These are phyloP conservation scores for Aspergillus campestris DNA, from an alignment of 495 filamentous ascomycete genomes.

Conservation along the genomic window DNA sequence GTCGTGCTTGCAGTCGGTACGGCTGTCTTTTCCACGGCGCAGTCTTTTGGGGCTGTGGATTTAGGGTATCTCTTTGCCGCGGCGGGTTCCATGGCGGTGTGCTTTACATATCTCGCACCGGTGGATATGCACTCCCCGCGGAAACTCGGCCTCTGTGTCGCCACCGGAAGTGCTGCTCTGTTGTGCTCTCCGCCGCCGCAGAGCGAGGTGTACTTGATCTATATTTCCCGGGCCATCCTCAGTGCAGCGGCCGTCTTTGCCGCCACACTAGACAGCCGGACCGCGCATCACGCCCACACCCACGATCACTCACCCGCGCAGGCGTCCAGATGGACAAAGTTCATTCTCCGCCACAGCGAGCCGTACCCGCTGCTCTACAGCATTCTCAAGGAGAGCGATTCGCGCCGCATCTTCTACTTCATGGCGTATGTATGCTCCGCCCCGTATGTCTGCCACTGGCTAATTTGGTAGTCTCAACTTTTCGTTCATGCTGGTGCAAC, in stretches of 20 bases:
- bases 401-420: slow-evolving; percentile 94
- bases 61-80: slow-evolving; percentile 18
- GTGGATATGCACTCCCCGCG: slow-evolving; percentile 20
- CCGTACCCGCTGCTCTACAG: slow-evolving; percentile 70
- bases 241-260: slow-evolving; percentile 26
- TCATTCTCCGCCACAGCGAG: slow-evolving; percentile 55
- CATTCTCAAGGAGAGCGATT: slow-evolving; percentile 86
- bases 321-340: slow-evolving; percentile 52
- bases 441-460: slow-evolving; percentile 2
- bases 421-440: slow-evolving; percentile 56
- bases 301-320: slow-evolving; percentile 26
- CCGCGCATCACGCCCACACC: slow-evolving; percentile 24
- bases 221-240: slow-evolving; percentile 24
- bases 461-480: slow-evolving; percentile 68
- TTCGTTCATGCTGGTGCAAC: slow-evolving; percentile 88
- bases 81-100: slow-evolving; percentile 22
- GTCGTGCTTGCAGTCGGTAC: slow-evolving; percentile 13
- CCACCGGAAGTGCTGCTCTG: slow-evolving; percentile 22
- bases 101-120: slow-evolving; percentile 19
- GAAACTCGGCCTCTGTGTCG: slow-evolving; percentile 29
- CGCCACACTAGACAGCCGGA: slow-evolving; percentile 30
- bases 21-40: slow-evolving; percentile 14
- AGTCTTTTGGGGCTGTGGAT: slow-evolving; percentile 16
- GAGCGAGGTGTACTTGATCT: slow-evolving; percentile 21
- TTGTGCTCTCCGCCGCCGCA: slow-evolving; percentile 28